phyloP scores from a whole-genome alignment of 495 filamentous ascomycete genomes.

The Chaetomidium leptoderma region DNA sequence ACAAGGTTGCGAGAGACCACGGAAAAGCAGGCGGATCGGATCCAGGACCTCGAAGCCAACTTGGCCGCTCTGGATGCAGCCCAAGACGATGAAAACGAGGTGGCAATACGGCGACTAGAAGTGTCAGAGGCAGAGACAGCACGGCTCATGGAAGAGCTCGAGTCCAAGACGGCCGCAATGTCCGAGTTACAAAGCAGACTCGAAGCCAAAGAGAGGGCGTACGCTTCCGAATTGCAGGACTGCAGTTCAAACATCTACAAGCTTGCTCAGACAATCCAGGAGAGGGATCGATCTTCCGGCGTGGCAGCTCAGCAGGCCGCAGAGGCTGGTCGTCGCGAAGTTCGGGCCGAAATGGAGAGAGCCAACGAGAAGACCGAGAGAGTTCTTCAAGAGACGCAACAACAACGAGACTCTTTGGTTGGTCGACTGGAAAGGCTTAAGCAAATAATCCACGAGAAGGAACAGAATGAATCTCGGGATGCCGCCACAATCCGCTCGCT shows the following conservation, averaged over 20 bases:
- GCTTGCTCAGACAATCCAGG: conserved; percentile 20
- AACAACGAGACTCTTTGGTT: conserved; percentile 6
- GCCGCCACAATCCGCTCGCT: conserved; percentile 15
- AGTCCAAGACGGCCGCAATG: conserved; percentile 12
- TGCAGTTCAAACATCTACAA: conserved; percentile 15
- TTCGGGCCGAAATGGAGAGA: conserved; percentile 14
- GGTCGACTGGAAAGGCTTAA: conserved; percentile 9
- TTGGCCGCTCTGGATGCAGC: conserved; percentile 12
- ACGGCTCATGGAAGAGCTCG: conserved; percentile 14
- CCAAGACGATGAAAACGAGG: conserved; percentile 10
- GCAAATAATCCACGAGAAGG: conserved; percentile 3
- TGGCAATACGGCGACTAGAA: conserved; percentile 5
- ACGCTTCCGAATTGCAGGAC: conserved; percentile 10
- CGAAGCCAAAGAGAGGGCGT: conserved; percentile 12
- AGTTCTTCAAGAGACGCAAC: conserved; percentile 4
- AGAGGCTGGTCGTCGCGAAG: conserved; percentile 8
- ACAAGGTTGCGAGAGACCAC: conserved; percentile 6
- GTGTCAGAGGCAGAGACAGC: conserved; percentile 1
- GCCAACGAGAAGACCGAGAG: conserved; percentile 6
- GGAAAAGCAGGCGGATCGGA: conserved; percentile 10
- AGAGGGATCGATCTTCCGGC: conserved; percentile 14
- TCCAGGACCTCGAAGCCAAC: conserved; percentile 22
- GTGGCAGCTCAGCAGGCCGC: not conserved
- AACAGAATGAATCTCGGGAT: conserved; percentile 13
- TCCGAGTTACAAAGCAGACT: conserved; percentile 21